A percentile compares a stretch with the other conserved stretches of the same genome.
Conservation (phyloP, 306 rosid species). For the Cicer chorassanicum region DNA sequence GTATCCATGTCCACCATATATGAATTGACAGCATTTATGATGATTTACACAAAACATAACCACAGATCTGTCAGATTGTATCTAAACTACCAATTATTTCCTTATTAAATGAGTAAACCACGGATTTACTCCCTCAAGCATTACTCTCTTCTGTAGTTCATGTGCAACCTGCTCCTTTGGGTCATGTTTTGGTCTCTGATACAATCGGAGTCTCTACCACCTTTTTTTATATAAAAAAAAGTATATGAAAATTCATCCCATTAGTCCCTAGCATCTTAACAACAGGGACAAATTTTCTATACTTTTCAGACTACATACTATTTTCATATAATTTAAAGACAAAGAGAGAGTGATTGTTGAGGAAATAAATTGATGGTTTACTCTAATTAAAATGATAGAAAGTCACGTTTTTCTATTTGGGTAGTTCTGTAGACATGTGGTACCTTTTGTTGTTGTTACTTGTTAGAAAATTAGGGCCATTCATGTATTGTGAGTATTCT, state of each 20-base stretch:
- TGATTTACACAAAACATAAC: constrained; percentile 7
- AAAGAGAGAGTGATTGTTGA: not conserved
- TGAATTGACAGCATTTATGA: constrained; percentile 22
- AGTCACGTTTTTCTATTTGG: constrained; percentile 10
- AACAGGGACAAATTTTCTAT: not conserved
- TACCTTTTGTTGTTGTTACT: constrained; percentile 10
- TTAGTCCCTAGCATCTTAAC: constrained; percentile 1
- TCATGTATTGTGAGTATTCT: not conserved
- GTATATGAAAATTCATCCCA: not conserved
- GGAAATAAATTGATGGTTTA: not conserved
- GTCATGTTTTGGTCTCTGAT: not conserved
- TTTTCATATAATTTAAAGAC: not conserved
- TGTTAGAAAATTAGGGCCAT: constrained; percentile 2
- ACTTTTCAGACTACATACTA: not conserved
- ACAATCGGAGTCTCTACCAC: not conserved
- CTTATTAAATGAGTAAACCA: not conserved
- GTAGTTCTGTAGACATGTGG: not conserved
- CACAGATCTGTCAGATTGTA: not conserved
- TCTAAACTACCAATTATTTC: constrained; percentile 14
- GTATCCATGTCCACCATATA: constrained; percentile 14
- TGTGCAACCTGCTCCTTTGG: not conserved
- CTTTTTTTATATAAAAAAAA: not conserved
- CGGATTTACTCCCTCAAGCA: not conserved
- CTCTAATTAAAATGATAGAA: not conserved
- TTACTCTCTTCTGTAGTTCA: not conserved